Conservation (phyloP, 1,284 basidiomycete genomes). For the Neotropicomus parvogracilis region DNA sequence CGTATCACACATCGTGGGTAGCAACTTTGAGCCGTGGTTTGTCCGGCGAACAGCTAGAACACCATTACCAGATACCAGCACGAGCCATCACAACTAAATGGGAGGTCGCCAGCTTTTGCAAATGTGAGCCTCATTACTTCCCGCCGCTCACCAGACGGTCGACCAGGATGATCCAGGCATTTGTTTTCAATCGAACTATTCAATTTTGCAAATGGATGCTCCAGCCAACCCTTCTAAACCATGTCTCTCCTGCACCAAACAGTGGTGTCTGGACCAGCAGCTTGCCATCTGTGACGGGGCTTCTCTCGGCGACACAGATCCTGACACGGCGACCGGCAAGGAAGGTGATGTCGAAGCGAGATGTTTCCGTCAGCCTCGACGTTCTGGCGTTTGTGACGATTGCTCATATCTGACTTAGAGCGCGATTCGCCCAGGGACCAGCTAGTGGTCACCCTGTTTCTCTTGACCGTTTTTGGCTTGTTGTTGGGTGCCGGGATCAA, state of each 20-base stretch:
- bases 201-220: slow-evolving; percentile 77
- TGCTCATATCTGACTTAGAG: slow-evolving; percentile 43
- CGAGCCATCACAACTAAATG: slow-evolving; percentile 60
- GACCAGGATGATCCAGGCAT: slow-evolving; percentile 57
- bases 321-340: slow-evolving; percentile 91
- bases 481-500: slow-evolving; percentile 82
- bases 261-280: slow-evolving; percentile 94
- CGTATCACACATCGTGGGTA: slow-evolving; percentile 28
- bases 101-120: slow-evolving; percentile 82
- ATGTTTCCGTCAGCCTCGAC: slow-evolving; percentile 80
- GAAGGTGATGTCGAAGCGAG: slow-evolving; percentile 94
- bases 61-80: slow-evolving; percentile 40
- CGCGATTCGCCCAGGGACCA: slow-evolving; percentile 89
- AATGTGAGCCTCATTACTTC: slow-evolving; percentile 50
- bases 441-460: slow-evolving; percentile 84
- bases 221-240: slow-evolving; percentile 85
- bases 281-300: slow-evolving; percentile 84
- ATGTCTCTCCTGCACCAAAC: slow-evolving; percentile 88
- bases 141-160: slow-evolving; percentile 1
- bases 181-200: slow-evolving; percentile 85
- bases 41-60: slow-evolving; percentile 10
- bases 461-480: slow-evolving; percentile 80
- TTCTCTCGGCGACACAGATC: slow-evolving; percentile 79
- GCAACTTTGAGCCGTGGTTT: slow-evolving; percentile 1
- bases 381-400: slow-evolving; percentile 29